Evolutionary conservation across 352 stramenopile genomes (phyloP).

Genomic region (Phytophthora hibernalis): DNA sequence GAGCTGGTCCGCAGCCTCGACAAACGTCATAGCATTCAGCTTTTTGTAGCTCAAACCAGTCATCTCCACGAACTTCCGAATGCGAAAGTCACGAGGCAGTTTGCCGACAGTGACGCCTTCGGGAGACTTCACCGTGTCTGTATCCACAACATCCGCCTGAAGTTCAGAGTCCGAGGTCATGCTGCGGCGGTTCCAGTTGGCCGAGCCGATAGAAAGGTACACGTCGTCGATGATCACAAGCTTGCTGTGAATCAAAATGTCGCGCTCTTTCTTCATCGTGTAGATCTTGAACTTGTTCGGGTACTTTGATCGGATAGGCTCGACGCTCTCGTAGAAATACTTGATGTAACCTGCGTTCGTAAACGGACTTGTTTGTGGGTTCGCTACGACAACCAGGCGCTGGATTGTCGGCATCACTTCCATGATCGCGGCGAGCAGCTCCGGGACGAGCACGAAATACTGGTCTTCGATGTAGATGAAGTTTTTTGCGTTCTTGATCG

Average conservation of each 20-base stretch:
- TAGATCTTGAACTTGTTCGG: constrained; percentile 43
- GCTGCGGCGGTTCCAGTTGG: constrained; percentile 60
- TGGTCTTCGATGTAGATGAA: constrained; percentile 29
- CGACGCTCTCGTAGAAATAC: constrained; percentile 59
- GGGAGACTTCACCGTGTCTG: constrained; percentile 23
- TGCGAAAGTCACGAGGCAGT: constrained; percentile 57
- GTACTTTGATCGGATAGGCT: constrained; percentile 42
- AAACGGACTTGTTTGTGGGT: constrained; percentile 29
- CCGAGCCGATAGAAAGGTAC: constrained; percentile 59
- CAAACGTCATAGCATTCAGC: constrained; percentile 55
- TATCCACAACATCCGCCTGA: constrained; percentile 55
- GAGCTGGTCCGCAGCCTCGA: constrained; percentile 47
- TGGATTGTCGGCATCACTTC: constrained; percentile 53
- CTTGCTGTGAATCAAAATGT: constrained; percentile 60
- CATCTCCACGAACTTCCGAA: constrained; percentile 69
- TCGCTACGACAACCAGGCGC: constrained; percentile 53
- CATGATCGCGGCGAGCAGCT: constrained; percentile 50
- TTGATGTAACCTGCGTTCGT: constrained; percentile 47
- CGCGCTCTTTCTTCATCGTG: constrained; percentile 34
- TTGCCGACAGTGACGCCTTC: constrained; percentile 39
- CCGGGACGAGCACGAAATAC: constrained; percentile 37
- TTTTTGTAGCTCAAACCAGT: constrained; percentile 51
- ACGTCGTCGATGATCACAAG: constrained; percentile 67
- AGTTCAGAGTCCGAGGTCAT: constrained; percentile 64
- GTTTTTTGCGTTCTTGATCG: constrained; percentile 50